phyloP scores from a whole-genome alignment of 1,139 yeast genomes.

The Hansenula anomala region DNA sequence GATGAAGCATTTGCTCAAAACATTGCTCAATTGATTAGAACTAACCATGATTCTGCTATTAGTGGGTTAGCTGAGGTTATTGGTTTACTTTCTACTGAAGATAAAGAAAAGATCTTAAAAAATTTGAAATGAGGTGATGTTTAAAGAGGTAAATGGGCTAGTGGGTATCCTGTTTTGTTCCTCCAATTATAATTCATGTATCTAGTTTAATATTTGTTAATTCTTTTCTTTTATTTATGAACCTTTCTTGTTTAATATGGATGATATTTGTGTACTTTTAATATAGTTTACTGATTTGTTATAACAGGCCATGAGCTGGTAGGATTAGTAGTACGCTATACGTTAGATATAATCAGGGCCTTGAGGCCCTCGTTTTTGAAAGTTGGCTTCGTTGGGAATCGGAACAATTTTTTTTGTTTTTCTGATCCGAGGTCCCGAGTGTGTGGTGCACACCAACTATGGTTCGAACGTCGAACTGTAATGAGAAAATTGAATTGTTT shows the following conservation, averaged over 20 bases:
- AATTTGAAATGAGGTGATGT: conserved; percentile 20
- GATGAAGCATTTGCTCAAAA: conserved; percentile 59
- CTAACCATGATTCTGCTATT: conserved; percentile 49
- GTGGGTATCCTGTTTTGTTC: not conserved
- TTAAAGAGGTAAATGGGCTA: not conserved
- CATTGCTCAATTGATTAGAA: conserved; percentile 54
- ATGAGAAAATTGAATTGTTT: too few relatives aligned
- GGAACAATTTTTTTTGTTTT: too few relatives aligned
- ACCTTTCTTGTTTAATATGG: conserved; percentile 1
- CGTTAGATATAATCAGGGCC: too few relatives aligned
- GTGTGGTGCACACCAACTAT: too few relatives aligned
- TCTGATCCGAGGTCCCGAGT: too few relatives aligned
- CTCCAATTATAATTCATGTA: too few relatives aligned
- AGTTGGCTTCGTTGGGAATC: too few relatives aligned
- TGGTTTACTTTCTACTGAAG: conserved; percentile 53
- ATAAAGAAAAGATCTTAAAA: conserved; percentile 42
- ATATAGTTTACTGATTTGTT: not conserved
- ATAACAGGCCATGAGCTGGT: too few relatives aligned
- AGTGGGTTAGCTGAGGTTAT: conserved; percentile 59
- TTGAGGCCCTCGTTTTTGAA: too few relatives aligned
- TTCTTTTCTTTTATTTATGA: not conserved
- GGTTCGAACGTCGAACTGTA: too few relatives aligned
- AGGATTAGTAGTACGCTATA: too few relatives aligned
- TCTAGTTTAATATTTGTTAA: not conserved
- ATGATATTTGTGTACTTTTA: conserved; percentile 1